phyloP scores from a whole-genome alignment of 2,329 filamentous ascomycete species.

The Epichloe sp. region DNA sequence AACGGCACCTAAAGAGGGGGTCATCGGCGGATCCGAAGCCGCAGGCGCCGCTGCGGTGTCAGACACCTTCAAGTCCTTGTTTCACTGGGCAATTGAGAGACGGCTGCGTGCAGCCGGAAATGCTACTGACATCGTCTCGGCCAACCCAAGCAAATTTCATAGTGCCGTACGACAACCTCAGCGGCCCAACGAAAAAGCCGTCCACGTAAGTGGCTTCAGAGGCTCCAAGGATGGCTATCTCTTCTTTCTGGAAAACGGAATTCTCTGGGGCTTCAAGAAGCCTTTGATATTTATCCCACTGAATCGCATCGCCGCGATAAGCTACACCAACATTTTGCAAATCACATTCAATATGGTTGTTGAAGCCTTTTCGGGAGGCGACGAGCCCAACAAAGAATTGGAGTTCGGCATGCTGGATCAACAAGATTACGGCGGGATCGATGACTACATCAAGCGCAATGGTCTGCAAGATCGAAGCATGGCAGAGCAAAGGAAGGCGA shows the following conservation, averaged over 20 bases:
- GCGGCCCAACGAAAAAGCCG: conserved; percentile 47
- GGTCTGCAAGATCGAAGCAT: conserved; percentile 53
- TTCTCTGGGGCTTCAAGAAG: conserved; percentile 60
- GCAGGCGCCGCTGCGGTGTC: conserved; percentile 38
- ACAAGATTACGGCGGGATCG: conserved; percentile 51
- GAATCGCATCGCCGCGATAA: conserved; percentile 46
- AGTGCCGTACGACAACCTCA: conserved; percentile 43
- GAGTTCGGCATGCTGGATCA: conserved; percentile 61
- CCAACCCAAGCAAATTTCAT: conserved; percentile 44
- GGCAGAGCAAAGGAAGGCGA: conserved; percentile 54
- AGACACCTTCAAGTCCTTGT: conserved; percentile 44
- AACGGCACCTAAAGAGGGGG: conserved; percentile 46
- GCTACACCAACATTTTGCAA: conserved; percentile 54
- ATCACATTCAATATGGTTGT: conserved; percentile 56
- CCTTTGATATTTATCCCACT: conserved; percentile 52
- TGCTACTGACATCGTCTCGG: conserved; percentile 33
- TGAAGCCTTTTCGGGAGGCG: conserved; percentile 39
- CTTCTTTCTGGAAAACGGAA: conserved; percentile 53
- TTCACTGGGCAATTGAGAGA: conserved; percentile 46
- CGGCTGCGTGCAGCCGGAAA: conserved; percentile 37
- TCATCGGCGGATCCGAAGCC: conserved; percentile 37
- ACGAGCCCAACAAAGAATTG: conserved; percentile 42
- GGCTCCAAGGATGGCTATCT: conserved; percentile 57
- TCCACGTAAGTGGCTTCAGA: conserved; percentile 52
- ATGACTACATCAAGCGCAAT: conserved; percentile 48